Base-by-base conservation (phyloP, 1,139 yeast species). In the Pichia sp. region DNA sequence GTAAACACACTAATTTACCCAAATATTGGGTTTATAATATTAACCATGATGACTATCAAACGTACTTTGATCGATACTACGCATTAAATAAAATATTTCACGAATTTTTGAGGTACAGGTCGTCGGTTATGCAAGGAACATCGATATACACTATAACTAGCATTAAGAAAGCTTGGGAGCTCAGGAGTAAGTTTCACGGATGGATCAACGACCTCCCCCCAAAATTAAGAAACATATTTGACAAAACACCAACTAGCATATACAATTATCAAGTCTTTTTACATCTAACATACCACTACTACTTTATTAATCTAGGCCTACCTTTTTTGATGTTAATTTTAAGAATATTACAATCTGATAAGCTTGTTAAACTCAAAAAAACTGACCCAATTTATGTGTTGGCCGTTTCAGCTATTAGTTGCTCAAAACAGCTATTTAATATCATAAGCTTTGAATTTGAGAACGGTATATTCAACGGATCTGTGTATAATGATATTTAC, bases 251-350 rank as follows among this genome's bases (percentile, higher is more conserved):
- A 7, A 16, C 18, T 4, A 16, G 19, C 7, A 25, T 26, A 8
- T 23, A 18, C 12, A 41, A 4, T 5, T 41, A 41, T 23, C 18
- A 25, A 25, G 44, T 41, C 7, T 13, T 18, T 16, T 41, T 41
- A 40, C 44, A 41, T 12, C 25, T 41, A 8, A 41, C 34, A 13
- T 41, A 41, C 31, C 44, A 41, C 31, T 41, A 41, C 21, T 25
- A 41, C 25, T 41, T 41, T 26, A 25, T 41, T 16, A 41, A 41
- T 41, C 16, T 41, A 25, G 44, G 44, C 7, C 21, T 41, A 41
- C 44, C 44, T n/a, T 41, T 41, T 26, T 25, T 42, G 21, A 41
- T 41, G 44, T 13, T 41, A n/a, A 41, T 41, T 6, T 23, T 41
- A 7, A 41, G 44, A 25, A 41, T 41, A 5, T 23, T 41, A 16